Evolutionary conservation across 2,329 filamentous ascomycete genomes (phyloP).

Genomic region (Periconia sp.): DNA sequence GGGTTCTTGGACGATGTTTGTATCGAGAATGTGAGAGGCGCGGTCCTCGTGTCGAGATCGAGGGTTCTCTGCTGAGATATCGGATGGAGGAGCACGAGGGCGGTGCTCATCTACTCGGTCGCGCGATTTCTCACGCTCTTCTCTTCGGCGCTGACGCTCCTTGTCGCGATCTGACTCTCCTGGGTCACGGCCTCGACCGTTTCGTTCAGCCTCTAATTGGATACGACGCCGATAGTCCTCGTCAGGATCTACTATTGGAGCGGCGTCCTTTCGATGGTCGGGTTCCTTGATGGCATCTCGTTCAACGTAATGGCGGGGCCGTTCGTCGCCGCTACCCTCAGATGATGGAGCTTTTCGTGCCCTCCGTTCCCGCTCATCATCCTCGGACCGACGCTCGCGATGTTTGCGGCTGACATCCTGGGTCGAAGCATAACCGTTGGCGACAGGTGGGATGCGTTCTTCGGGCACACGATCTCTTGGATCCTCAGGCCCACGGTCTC

Average conservation of each 20-base stretch:
- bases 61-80: constrained; percentile 16
- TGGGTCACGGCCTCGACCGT: constrained; percentile 30
- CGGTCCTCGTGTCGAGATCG: constrained; percentile 34
- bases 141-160: constrained; percentile 36
- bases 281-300: constrained; percentile 25
- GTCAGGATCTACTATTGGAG: constrained; percentile 47
- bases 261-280: constrained; percentile 36
- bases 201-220: constrained; percentile 47
- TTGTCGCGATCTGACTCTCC: constrained; percentile 38
- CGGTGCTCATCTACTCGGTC: constrained; percentile 25
- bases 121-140: constrained; percentile 34
- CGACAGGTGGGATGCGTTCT: constrained; percentile 13
- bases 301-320: constrained; percentile 41
- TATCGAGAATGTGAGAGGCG: constrained; percentile 28
- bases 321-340: constrained; percentile 38
- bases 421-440: constrained; percentile 17
- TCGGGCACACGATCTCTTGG: constrained; percentile 17
- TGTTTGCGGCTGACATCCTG: constrained; percentile 27
- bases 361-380: constrained; percentile 31
- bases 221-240: constrained; percentile 55
- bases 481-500: constrained; percentile 11
- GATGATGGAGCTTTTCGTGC: constrained; percentile 30
- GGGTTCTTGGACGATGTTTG: constrained; percentile 37
- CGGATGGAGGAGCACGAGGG: constrained; percentile 24
- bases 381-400: constrained; percentile 37